Evolutionary conservation across 495 filamentous ascomycete species (phyloP), one percentile per base, ranked within the genome.

Genomic region (Penicillium diatomitis): DNA sequence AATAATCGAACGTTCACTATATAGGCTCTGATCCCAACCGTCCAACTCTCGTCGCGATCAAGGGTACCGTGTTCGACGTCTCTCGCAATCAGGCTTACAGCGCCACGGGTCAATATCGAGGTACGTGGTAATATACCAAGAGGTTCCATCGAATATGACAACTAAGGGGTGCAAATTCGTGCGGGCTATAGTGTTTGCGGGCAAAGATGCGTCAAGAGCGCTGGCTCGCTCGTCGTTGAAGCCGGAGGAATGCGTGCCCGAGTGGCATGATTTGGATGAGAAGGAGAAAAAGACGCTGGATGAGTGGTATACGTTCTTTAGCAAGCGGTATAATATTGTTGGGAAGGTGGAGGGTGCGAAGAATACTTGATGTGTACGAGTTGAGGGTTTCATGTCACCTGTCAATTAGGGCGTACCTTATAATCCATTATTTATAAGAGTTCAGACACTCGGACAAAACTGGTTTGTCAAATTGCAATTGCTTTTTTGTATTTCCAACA

Each of bases 231-330:
- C 90, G 4, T 95, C 88, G 4, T 81, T 90, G 38, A 95, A 96
- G 66, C 65, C 76, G 4, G 89, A 90, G 58, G 88, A 97, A 58
- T 90, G 87, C 54, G 69, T 69, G 11, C 72, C 94, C 2, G 85
- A 96, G 31, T 97, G 88, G 88, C 73, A 82, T 47, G 87, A 92
- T 61, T 73, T 99, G 39, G 66, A 68, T 20, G 90, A 95, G n/a
- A 88, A 90, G 69, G 82, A 96, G 63, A 88, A 96, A 71, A 77
- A 73, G 29, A 81, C 84, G 9, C 71, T 99, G 37, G 74, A 87
- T 27, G 94, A 97, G 61, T 99, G 92, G 92, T 83, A 80, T 46
- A 94, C 84, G 3, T 98, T 95, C 71, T 98, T 97, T 71, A 84
- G 82, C 57, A 98, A 96, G 70, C 76, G 92, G 37, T 98, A 98